phyloP scores from a whole-genome alignment of 2,329 filamentous ascomycete genomes.

The Curvularia sp. region DNA sequence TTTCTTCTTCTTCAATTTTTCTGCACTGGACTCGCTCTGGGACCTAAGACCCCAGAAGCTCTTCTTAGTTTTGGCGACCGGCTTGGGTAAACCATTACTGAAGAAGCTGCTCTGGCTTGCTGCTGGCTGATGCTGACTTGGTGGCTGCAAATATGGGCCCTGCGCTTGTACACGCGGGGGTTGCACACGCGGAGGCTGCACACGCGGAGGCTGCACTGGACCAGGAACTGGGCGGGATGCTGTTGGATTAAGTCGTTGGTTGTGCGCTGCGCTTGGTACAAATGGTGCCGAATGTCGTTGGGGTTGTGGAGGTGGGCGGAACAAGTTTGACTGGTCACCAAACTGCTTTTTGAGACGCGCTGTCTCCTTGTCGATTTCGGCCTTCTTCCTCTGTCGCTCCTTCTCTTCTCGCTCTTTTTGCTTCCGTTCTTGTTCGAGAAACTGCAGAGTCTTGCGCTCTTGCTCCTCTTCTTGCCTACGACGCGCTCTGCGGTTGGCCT shows the following conservation, averaged over 20 bases:
- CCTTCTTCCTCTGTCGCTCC: conserved; percentile 62
- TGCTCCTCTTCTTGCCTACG: conserved; percentile 65
- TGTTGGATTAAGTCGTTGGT: conserved; percentile 17
- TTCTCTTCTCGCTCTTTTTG: conserved; percentile 71
- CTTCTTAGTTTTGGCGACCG: conserved; percentile 46
- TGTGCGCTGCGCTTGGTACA: conserved; percentile 26
- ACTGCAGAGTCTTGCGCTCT: conserved; percentile 50
- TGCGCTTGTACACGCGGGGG: conserved; percentile 25
- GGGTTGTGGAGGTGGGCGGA: conserved; percentile 28
- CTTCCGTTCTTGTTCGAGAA: conserved; percentile 53
- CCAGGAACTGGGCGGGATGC: conserved; percentile 22
- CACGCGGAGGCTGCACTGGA: conserved; percentile 26
- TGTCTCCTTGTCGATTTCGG: conserved; percentile 74
- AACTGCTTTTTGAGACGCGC: conserved; percentile 73
- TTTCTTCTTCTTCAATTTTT: conserved; percentile 53
- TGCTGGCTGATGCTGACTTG: conserved; percentile 32
- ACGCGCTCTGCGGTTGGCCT: conserved; percentile 61
- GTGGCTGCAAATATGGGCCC: conserved; percentile 44
- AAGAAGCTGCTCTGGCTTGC: conserved; percentile 49
- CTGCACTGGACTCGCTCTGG: conserved; percentile 39
- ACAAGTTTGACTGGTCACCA: conserved; percentile 56
- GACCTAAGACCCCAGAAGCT: conserved; percentile 50
- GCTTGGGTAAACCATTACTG: conserved; percentile 40
- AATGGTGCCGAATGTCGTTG: conserved; percentile 36
- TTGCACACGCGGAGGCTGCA: conserved; percentile 18